phyloP scores from a whole-genome alignment of 75 land plant species.

The Picea sitchensis region DNA sequence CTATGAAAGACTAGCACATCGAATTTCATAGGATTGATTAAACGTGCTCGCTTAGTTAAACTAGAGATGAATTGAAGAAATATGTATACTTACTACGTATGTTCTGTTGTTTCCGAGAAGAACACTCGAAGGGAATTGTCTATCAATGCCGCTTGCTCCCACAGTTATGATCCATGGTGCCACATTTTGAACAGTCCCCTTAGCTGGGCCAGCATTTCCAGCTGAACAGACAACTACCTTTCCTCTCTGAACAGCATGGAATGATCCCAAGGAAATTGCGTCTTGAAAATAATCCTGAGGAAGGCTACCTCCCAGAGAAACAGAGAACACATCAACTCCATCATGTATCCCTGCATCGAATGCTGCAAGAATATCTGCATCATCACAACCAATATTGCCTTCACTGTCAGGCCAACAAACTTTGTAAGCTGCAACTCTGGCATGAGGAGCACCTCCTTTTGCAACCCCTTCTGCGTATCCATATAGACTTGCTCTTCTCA shows the following conservation, averaged over 20 bases:
- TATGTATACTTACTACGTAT: too few species aligned
- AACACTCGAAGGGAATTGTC: constrained; percentile 82
- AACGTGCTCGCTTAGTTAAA: too few species aligned
- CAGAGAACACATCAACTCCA: constrained; percentile 62
- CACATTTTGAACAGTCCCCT: constrained; percentile 78
- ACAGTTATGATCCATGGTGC: constrained; percentile 95
- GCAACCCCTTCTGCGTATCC: constrained; percentile 59
- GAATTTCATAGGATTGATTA: too few species aligned
- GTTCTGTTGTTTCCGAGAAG: constrained; percentile 58
- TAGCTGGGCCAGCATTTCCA: constrained; percentile 83
- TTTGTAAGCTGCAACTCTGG: constrained; percentile 65
- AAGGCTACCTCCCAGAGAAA: constrained; percentile 20
- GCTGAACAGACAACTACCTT: constrained; percentile 89
- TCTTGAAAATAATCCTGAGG: constrained; percentile 67
- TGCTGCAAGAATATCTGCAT: constrained; percentile 65
- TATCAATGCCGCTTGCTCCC: constrained; percentile 88
- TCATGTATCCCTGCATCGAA: constrained; percentile 63
- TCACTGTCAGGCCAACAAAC: constrained; percentile 50
- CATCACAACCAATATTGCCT: constrained; percentile 22
- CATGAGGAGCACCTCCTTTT: constrained; percentile 57
- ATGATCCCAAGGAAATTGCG: constrained; percentile 86
- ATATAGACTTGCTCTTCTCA: constrained; percentile 26
- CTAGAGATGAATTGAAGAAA: too few species aligned
- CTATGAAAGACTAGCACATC: too few species aligned
- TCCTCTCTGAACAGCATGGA: constrained; percentile 68